Evolutionary conservation across 345 rosid species (phyloP), one percentile per base, ranked within the genome.

Genomic region (Excoecaria cochinchinensis): DNA sequence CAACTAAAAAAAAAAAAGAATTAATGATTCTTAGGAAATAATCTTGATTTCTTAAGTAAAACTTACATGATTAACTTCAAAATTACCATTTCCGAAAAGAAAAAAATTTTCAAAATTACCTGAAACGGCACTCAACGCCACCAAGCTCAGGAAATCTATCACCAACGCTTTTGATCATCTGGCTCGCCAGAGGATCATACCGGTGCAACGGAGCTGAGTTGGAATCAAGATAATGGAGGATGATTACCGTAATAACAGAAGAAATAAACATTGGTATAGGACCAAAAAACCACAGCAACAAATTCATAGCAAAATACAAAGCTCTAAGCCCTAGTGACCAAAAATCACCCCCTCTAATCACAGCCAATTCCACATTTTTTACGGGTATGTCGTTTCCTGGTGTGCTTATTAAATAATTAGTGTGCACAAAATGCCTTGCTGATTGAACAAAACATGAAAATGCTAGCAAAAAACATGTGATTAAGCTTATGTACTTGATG

Each of bases 231-330:
- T 17, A 79, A 67, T 86, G 83, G 38, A 92, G 89, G 62, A 88
- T 47, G 0, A 75, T 8, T 0, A 88, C 92, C 82, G 87, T 82
- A 31, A 86, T 22, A 42, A 85, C 31, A 22, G 96, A 89, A 1
- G 80, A 82, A 38, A 85, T 58, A 77, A 90, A 85, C 97, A 91
- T 90, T 0, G 95, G 98, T 15, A 90, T 82, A 0, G 97, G 97
- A 56, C 98, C 97, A 40, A 91, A 91, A 68, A 94, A 91, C 97
- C 98, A 89, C 13, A 88, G 78, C 57, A 92, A 73, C 63, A 94
- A 61, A 81, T 76, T 42, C 17, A 89, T 85, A 50, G 96, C 96
- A 76, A 92, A 88, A 72, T 90, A 94, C 36, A 90, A 77, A 25
- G 89, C 85, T 82, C 95, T 85, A 38, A 91, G 89, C 6, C 98